Base-by-base conservation (phyloP, 306 rosid species). In the Trifolium dubium region DNA sequence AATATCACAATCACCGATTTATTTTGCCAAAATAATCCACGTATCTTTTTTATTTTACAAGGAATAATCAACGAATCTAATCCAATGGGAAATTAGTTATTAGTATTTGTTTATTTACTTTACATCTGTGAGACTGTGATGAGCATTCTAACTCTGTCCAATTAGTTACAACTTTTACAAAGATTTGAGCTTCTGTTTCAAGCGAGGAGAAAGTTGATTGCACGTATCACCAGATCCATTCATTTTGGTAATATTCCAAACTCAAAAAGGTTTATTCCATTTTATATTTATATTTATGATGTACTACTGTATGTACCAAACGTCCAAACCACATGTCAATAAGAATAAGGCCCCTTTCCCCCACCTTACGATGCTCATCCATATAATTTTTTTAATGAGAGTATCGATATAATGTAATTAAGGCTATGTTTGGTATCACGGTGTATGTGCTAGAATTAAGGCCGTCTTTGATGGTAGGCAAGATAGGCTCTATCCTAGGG, bases 251-350 rank as follows among this genome's bases (percentile, higher is more conserved):
- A 77, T 69, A 14, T 80, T 56, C 60, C 30, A 69, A 66, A 14
- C 47, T 76, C 63, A 32, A 43, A 84, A 56, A 23, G 75, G 79
- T 75, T 70, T 69, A 69, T 70, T 80, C 84, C 55, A 14, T 34
- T 54, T 43, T 75, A 63, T 53, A 28, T 15, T 10, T 14, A 31
- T 8, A n/a, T 23, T 23, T 23, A 23, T 23, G 23, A 23, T 23
- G 23, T 0, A 0, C 0, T 23, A 23, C 23, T 23, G 73, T 54
- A 18, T 10, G 49, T 43, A 43, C 49, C 13, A 8, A 41, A 9
- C 14, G 12, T 10, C 55, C 64, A 5, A 54, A 69, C 56, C 77
- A 73, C 68, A 55, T 80, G 73, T 11, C 62, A 28, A 32, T 37
- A 8, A 50, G 15, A 28, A 32, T 37, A 8, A 50, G 15, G 9